Conservation (phyloP, 148 eudicot species). For the Nepenthes mirabilis region DNA sequence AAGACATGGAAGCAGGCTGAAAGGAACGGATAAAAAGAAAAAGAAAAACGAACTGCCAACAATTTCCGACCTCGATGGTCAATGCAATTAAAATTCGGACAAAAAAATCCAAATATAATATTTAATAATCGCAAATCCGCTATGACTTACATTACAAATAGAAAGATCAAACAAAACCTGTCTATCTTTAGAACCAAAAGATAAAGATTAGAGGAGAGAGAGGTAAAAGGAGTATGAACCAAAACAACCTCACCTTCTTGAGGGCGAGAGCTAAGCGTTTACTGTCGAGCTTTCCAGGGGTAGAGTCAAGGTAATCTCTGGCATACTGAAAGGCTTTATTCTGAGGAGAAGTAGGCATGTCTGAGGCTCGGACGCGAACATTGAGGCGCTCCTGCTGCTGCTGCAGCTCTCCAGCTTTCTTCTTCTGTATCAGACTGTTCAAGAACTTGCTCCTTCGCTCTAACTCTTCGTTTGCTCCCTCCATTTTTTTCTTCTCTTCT, state of each 20-base stretch:
- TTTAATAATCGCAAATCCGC: not conserved
- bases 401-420: constrained; percentile 29
- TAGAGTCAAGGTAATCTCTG: constrained; percentile 34
- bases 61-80: too few relatives aligned
- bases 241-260: constrained; percentile 32
- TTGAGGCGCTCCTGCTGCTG: constrained; percentile 23
- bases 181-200: too few relatives aligned
- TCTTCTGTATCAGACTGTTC: constrained; percentile 41
- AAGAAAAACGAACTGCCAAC: too few relatives aligned
- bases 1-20: too few relatives aligned
- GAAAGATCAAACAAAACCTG: not conserved
- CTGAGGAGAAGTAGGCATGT: constrained; percentile 44
- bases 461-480: constrained; percentile 37
- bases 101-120: not conserved
- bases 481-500: constrained; percentile 15
- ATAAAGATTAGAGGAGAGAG: not conserved
- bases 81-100: not conserved
- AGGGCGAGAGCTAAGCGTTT: constrained; percentile 57
- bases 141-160: not conserved
- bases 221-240: not conserved
- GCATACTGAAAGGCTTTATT: constrained; percentile 41
- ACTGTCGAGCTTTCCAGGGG: constrained; percentile 33
- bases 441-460: constrained; percentile 64
- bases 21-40: too few relatives aligned
- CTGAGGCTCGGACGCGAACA: constrained; percentile 47